Percentiles rank a stretch among this genome's conserved stretches.
These are phyloP conservation scores for Sideroxylon spinosum DNA, from an alignment of 179 eudicot genomes.

Conservation along the genomic window DNA sequence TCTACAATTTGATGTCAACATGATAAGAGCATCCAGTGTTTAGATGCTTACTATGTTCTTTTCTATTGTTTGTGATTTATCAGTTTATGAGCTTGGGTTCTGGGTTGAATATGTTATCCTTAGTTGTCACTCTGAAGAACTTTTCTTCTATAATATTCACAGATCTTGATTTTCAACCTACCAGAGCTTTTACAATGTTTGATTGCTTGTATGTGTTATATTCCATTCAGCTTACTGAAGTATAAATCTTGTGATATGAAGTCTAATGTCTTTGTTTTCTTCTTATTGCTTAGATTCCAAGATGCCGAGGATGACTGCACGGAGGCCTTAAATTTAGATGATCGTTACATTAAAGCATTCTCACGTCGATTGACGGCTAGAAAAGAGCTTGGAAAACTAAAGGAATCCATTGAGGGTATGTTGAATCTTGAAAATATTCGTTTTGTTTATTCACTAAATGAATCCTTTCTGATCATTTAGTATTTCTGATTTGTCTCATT, in stretches of 20 bases:
- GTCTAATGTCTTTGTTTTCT: neutral
- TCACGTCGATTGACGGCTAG: constrained; percentile 95
- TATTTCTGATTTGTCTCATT: constrained; percentile 7
- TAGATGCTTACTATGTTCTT: too few relatives aligned
- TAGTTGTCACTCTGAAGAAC: neutral
- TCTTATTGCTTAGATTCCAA: constrained; percentile 47
- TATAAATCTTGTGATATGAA: neutral
- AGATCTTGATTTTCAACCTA: neutral
- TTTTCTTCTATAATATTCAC: neutral
- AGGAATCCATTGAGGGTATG: constrained; percentile 80
- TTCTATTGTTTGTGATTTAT: constrained; percentile 1
- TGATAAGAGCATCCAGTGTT: too few relatives aligned
- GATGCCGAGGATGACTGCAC: constrained; percentile 97
- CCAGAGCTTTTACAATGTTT: neutral
- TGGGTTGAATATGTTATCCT: neutral
- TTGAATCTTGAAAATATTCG: neutral
- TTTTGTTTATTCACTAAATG: neutral
- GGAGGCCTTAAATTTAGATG: constrained; percentile 93
- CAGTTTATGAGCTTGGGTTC: neutral
- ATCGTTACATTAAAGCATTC: constrained; percentile 92
- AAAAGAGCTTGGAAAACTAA: constrained; percentile 78
- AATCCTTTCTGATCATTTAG: constrained; percentile 7
- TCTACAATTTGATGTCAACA: neutral
- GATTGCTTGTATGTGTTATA: neutral
- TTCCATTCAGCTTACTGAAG: too few relatives aligned